These are phyloP conservation scores for Colletotrichum tofieldiae DNA, from an alignment of 2,329 filamentous ascomycete genomes.

Conservation along the genomic window DNA sequence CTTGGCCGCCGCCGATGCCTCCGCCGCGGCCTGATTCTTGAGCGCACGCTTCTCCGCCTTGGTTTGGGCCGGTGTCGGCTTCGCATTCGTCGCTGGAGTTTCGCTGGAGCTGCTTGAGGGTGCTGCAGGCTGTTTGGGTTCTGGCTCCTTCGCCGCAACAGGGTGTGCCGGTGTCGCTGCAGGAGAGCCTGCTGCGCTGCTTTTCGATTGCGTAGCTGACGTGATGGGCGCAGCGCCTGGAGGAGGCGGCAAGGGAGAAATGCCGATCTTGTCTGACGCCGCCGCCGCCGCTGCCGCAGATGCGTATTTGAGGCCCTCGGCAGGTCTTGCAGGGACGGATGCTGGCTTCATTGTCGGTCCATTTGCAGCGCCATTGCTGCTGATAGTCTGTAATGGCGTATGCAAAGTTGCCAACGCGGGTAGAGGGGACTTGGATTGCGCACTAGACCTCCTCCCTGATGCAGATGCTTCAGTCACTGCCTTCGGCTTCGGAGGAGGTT, in stretches of 20 bases:
- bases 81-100: slow-evolving; percentile 45
- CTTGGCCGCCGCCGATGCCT: slow-evolving; percentile 61
- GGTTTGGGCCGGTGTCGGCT: slow-evolving; percentile 50
- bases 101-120: slow-evolving; percentile 48
- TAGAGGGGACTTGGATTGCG: slow-evolving; percentile 93
- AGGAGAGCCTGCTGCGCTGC: slow-evolving; percentile 70
- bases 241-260: slow-evolving; percentile 92
- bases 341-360: slow-evolving; percentile 91
- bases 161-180: slow-evolving; percentile 65
- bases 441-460: slow-evolving; percentile 80
- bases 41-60: slow-evolving; percentile 59
- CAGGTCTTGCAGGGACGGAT: slow-evolving; percentile 84
- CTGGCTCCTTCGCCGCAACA: slow-evolving; percentile 55
- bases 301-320: slow-evolving; percentile 95
- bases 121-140: slow-evolving; percentile 53
- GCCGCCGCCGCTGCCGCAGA: slow-evolving; percentile 95
- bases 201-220: slow-evolving; percentile 66
- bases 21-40: slow-evolving; percentile 61
- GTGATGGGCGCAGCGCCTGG: slow-evolving; percentile 70
- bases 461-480: slow-evolving; percentile 66
- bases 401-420: slow-evolving; percentile 94
- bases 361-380: slow-evolving; percentile 70
- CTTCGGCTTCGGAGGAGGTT: slow-evolving; percentile 55
- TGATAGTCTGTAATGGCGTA: slow-evolving; percentile 75
- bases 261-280: slow-evolving; percentile 89